Conservation (phyloP, 1,284 basidiomycete species). For the Coniferiporia weirii region DNA sequence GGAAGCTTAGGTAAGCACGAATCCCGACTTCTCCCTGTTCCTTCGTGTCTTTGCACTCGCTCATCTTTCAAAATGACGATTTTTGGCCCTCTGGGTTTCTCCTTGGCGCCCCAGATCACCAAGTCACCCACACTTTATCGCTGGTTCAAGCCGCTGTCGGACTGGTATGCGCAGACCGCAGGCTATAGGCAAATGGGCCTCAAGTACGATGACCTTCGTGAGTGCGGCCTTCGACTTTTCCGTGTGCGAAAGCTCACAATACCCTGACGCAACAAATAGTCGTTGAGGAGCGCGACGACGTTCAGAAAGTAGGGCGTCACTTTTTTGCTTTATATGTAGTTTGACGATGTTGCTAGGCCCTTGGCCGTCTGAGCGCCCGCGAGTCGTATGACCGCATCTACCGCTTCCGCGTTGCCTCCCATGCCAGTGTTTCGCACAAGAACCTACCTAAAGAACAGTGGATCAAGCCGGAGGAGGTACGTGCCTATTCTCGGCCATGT, state of each 20-base stretch:
- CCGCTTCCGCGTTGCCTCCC: conserved; percentile 84
- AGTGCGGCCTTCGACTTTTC: conserved; percentile 30
- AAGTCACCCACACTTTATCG: conserved; percentile 62
- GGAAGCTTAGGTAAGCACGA: not conserved
- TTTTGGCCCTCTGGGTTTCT: conserved; percentile 71
- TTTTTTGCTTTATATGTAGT: not conserved
- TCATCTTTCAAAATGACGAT: conserved; percentile 33
- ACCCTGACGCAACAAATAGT: conserved; percentile 40
- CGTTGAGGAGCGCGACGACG: conserved; percentile 79
- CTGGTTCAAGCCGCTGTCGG: conserved; percentile 75
- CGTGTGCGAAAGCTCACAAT: conserved; percentile 16
- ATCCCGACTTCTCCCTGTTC: conserved; percentile 13
- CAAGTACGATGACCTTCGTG: conserved; percentile 91
- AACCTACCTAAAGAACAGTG: conserved; percentile 85
- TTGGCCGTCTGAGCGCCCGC: conserved; percentile 73
- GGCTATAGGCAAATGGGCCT: conserved; percentile 91
- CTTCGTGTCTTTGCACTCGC: conserved; percentile 18
- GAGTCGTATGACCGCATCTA: conserved; percentile 90
- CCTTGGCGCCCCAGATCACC: conserved; percentile 75
- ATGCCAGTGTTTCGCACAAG: conserved; percentile 78
- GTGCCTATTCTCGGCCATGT: conserved; percentile 22
- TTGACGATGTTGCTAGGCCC: conserved; percentile 50
- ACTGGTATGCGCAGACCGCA: conserved; percentile 77
- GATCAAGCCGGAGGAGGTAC: conserved; percentile 74
- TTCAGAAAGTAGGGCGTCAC: conserved; percentile 67